Evolutionary conservation across 805 yeast species (phyloP).

Genomic region (Spathaspora boniae): DNA sequence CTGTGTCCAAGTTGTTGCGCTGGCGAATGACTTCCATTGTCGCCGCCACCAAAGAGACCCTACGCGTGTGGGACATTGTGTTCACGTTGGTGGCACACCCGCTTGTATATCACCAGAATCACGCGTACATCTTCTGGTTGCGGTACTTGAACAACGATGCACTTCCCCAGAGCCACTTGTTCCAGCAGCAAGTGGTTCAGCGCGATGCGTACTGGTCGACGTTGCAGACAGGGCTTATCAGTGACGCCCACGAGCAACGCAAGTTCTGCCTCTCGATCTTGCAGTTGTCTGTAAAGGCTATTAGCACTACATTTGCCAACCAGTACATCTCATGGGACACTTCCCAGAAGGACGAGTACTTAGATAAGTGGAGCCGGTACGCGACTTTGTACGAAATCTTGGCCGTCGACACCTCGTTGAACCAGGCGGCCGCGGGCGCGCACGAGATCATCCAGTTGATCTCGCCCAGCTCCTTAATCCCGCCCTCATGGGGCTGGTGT

Average conservation of each 20-base stretch:
- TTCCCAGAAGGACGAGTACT: conserved; percentile 20
- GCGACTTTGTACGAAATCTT: conserved; percentile 74
- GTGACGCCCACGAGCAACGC: conserved; percentile 59
- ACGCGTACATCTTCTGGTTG: conserved; percentile 54
- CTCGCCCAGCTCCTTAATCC: conserved; percentile 47
- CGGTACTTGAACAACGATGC: conserved; percentile 40
- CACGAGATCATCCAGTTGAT: conserved; percentile 58
- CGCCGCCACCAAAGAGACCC: conserved; percentile 11
- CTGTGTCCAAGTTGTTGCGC: conserved; percentile 41
- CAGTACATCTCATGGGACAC: conserved; percentile 44
- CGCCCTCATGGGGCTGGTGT: conserved; percentile 68
- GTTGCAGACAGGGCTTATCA: conserved; percentile 55
- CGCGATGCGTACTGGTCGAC: conserved; percentile 49
- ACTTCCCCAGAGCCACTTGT: conserved; percentile 8
- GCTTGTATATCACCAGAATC: conserved; percentile 24
- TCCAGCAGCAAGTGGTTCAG: conserved; percentile 27
- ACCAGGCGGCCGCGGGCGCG: conserved; percentile 78
- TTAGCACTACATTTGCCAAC: conserved; percentile 33
- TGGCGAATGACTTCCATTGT: conserved; percentile 49
- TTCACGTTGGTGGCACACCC: conserved; percentile 30
- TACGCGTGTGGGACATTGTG: conserved; percentile 46
- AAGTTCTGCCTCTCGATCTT: conserved; percentile 67
- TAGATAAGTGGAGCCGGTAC: conserved; percentile 66
- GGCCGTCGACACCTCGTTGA: conserved; percentile 80
- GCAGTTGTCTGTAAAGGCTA: conserved; percentile 52